phyloP scores from a whole-genome alignment of 2,329 filamentous ascomycete genomes.

The Rhinocladiella similis region DNA sequence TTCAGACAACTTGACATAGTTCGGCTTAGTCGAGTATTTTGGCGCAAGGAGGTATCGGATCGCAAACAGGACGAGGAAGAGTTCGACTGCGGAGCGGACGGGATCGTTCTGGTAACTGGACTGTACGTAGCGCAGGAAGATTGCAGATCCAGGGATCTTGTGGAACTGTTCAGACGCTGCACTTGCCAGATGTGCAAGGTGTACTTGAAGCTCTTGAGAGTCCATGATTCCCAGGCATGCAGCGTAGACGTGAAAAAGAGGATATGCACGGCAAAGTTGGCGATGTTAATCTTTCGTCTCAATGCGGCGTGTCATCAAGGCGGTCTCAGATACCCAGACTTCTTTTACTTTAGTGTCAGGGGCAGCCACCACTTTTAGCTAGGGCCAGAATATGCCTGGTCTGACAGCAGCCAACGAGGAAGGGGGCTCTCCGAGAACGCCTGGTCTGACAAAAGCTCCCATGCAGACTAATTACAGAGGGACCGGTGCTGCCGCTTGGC shows the following conservation, averaged over 20 bases:
- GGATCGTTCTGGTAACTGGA: slow-evolving; percentile 98
- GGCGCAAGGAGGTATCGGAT: slow-evolving; percentile 89
- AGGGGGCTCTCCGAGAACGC: no score
- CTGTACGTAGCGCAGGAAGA: slow-evolving; percentile 91
- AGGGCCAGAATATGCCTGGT: no score
- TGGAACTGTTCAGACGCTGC: slow-evolving; percentile 70
- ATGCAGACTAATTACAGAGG: not conserved
- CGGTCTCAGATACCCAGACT: not conserved
- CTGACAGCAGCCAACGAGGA: no score
- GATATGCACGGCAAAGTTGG: not conserved
- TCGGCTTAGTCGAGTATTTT: slow-evolving; percentile 89
- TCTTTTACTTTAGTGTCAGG: not conserved
- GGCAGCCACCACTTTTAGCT: not conserved
- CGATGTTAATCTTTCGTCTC: not conserved
- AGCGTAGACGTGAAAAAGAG: not conserved
- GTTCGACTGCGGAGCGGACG: slow-evolving; percentile 86
- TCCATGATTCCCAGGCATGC: slow-evolving; percentile 48
- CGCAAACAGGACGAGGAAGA: slow-evolving; percentile 92
- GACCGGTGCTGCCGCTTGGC: not conserved
- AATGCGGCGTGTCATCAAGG: not conserved
- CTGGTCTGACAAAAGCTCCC: not conserved
- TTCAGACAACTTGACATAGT: slow-evolving; percentile 84
- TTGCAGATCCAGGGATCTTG: slow-evolving; percentile 88
- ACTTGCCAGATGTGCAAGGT: slow-evolving; percentile 54
- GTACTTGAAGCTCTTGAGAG: slow-evolving; percentile 54